Percentiles rank a stretch among this genome's conserved stretches.
Evolutionary conservation across 805 yeast species (phyloP).

Genomic region (Wickerhamiella shivajii): DNA sequence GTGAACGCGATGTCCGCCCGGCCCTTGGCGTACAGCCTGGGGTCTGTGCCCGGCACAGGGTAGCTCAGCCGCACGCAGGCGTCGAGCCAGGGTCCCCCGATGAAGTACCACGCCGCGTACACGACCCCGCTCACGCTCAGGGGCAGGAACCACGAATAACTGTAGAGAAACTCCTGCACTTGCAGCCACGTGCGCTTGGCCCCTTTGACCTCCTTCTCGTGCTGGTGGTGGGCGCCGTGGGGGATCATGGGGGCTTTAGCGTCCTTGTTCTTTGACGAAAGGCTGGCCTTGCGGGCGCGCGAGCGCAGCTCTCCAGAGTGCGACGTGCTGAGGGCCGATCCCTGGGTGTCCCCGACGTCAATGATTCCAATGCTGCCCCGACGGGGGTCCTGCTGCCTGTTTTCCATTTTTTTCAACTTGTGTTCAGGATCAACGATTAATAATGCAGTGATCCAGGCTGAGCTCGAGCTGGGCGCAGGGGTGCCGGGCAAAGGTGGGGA

Average conservation of each 20-base stretch:
- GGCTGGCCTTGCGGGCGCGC: slow-evolving; percentile 9
- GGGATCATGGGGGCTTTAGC: background rate
- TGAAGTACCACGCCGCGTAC: slow-evolving; percentile 10
- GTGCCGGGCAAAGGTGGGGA: too few species aligned
- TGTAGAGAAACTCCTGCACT: slow-evolving; percentile 6
- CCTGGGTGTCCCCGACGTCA: slow-evolving; percentile 20
- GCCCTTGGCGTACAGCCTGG: slow-evolving; percentile 73
- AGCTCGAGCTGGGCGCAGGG: too few species aligned
- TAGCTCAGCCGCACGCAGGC: slow-evolving; percentile 14
- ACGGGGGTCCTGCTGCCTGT: too few species aligned
- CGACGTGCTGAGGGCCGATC: slow-evolving; percentile 15
- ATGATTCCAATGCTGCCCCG: slow-evolving; percentile 17
- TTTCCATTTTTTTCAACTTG: too few species aligned
- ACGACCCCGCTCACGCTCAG: slow-evolving; percentile 8
- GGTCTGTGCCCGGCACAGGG: slow-evolving; percentile 33
- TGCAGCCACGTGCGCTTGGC: background rate
- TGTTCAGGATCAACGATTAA: too few species aligned
- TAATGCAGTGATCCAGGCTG: too few species aligned
- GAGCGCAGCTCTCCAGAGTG: slow-evolving; percentile 12
- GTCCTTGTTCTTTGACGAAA: too few species aligned
- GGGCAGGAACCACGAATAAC: slow-evolving; percentile 18
- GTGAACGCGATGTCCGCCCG: slow-evolving; percentile 67
- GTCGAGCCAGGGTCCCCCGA: slow-evolving; percentile 16
- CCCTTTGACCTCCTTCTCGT: background rate
- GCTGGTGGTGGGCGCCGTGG: background rate